Percentiles rank a stretch among this genome's conserved stretches.
phyloP scores from a whole-genome alignment of 192 early-diverging fungal species.

The Gonapodya sp. region DNA sequence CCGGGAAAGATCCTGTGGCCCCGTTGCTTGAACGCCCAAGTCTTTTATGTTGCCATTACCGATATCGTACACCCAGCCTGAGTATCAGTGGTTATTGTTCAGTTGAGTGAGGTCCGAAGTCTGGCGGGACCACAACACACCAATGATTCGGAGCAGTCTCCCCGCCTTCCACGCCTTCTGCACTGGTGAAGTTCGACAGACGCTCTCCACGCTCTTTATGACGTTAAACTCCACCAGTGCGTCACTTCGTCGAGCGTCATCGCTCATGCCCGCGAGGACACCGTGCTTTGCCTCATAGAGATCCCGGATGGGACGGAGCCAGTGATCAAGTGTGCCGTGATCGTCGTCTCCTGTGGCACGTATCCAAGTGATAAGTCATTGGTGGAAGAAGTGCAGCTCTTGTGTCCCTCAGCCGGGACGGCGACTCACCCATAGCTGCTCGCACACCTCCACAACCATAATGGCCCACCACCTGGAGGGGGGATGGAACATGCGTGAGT shows the following conservation, averaged over 20 bases:
- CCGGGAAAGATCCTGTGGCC: background rate
- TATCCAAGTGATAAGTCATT: background rate
- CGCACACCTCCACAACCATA: slow-evolving; percentile 35
- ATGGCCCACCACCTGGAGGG: slow-evolving; percentile 15
- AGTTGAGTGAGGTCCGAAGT: too few species aligned
- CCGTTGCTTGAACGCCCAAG: background rate
- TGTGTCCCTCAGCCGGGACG: slow-evolving; percentile 11
- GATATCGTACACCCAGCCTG: background rate
- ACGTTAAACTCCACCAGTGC: slow-evolving; percentile 48
- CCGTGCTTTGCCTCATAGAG: slow-evolving; percentile 54
- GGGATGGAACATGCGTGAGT: too few species aligned
- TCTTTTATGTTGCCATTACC: background rate
- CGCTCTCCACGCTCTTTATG: slow-evolving; percentile 55
- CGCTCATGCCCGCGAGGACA: slow-evolving; percentile 24
- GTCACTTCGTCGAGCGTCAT: background rate
- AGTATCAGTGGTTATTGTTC: background rate
- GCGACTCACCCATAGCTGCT: slow-evolving; percentile 19
- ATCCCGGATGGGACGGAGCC: slow-evolving; percentile 80
- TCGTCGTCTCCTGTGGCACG: slow-evolving; percentile 35
- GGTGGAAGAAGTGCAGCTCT: background rate
- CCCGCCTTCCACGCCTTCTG: slow-evolving; percentile 72
- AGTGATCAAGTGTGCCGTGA: slow-evolving; percentile 80
- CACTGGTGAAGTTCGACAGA: slow-evolving; percentile 63
- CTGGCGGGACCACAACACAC: too few species aligned
- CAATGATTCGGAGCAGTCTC: slow-evolving; percentile 39